Conservation (phyloP, 768 basidiomycete species). For the Psilocybe sp. region DNA sequence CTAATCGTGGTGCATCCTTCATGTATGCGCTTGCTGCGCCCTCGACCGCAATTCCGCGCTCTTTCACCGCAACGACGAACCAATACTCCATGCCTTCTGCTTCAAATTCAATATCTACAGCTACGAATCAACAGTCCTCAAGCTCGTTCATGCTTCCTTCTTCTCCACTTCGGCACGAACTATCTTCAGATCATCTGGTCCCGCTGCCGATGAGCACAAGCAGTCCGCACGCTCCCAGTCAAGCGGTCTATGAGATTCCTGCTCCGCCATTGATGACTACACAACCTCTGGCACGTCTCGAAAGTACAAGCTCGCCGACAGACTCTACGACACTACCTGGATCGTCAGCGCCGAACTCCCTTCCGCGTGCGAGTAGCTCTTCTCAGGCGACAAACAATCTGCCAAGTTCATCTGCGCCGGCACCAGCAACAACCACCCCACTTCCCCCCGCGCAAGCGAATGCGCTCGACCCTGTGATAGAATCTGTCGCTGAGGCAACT, state of each 20-base stretch:
- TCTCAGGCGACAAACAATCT: not conserved
- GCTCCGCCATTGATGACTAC: not conserved
- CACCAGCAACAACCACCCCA: not conserved
- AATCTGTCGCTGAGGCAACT: constrained; percentile 41
- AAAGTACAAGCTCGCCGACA: too few relatives aligned
- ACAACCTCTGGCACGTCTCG: not conserved
- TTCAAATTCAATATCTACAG: not conserved
- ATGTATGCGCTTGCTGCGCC: constrained; percentile 2
- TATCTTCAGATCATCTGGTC: not conserved
- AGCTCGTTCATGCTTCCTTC: constrained; percentile 8
- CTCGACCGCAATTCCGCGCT: not conserved
- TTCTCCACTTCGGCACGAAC: constrained; percentile 11
- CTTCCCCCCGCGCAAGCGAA: not conserved
- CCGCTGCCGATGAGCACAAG: not conserved
- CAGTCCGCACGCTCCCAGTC: not conserved
- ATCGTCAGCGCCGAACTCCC: too few relatives aligned
- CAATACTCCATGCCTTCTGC: not conserved
- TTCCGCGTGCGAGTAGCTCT: too few relatives aligned
- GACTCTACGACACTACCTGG: too few relatives aligned
- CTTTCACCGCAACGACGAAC: not conserved
- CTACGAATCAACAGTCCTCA: not conserved
- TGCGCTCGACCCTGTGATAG: constrained; percentile 22
- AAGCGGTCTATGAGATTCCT: not conserved
- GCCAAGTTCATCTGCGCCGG: not conserved
- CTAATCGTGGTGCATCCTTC: constrained; percentile 7